Evolutionary conservation across 2,329 filamentous ascomycete genomes (phyloP), one percentile per base, ranked within the genome.

Genomic region (Penicillium sp.): DNA sequence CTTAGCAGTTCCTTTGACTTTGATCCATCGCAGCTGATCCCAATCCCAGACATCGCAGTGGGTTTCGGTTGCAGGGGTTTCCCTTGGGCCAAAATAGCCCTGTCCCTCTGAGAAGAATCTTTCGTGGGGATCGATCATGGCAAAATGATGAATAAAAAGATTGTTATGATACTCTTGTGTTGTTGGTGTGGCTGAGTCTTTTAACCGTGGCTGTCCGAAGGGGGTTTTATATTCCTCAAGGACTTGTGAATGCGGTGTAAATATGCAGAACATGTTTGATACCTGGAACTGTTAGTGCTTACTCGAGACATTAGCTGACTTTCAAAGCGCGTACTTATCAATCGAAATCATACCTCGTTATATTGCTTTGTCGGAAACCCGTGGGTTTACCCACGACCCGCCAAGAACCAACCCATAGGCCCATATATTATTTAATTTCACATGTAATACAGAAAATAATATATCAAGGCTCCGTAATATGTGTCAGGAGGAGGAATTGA

Each of bases 41-140:
- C 59, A 68, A 53, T 67, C 62, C 65, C 62, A 65, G 41, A 65
- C 51, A 22, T 67, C 59, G 50, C 52, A 61, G 37, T 63, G 49
- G 12, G 52, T 47, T 60, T 65, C 48, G 12, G 60, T 58, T 0
- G 22, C 11, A 3, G 64, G 60, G 40, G 55, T 59, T 50, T 63
- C 56, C 11, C 43, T 53, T 8, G 53, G 40, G 37, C 57, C 58
- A 5, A 57, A 61, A 51, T 63, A 66, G 50, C 19, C 7, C 36
- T 62, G 54, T 4, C 60, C 53, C 9, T 63, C 53, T 22, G 59
- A 61, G 25, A 26, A 61, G 50, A 66, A 64, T 37, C 31, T 45
- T 5, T 52, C 25, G 2, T 52, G 7, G 0, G 41, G 50, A 1
- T 38, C 7, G 5, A 52, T 52, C 30, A 51, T 51, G 14, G 12